Evolutionary conservation across 306 rosid species (phyloP).

Genomic region (Carpinus fangiana): DNA sequence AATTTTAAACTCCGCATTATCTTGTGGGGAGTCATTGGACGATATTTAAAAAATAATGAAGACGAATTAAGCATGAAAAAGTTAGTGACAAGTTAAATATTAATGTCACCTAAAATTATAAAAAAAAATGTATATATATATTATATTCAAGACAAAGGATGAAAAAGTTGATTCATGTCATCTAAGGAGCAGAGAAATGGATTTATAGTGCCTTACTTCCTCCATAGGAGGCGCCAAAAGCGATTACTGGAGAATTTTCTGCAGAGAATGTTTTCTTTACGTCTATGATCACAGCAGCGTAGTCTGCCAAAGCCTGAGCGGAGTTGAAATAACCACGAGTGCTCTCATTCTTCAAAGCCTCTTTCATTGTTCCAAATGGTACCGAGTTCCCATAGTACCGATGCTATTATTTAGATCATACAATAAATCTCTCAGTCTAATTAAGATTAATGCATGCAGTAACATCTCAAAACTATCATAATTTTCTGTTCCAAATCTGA

Average conservation of each 20-base stretch:
- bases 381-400: conserved; percentile 54
- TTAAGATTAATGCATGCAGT: neutral
- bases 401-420: conserved; percentile 23
- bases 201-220: conserved; percentile 44
- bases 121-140: too few species aligned
- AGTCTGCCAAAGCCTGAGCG: conserved; percentile 63
- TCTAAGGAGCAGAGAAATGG: too few species aligned
- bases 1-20: too few species aligned
- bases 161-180: too few species aligned
- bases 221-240: conserved; percentile 62
- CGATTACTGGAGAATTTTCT: conserved; percentile 47
- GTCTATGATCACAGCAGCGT: conserved; percentile 50
- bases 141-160: too few species aligned
- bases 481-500: too few species aligned
- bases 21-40: too few species aligned
- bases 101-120: neutral
- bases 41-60: neutral
- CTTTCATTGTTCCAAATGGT: conserved; percentile 40
- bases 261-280: conserved; percentile 39
- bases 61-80: neutral
- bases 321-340: conserved; percentile 49
- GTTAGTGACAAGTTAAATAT: neutral
- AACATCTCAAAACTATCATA: too few species aligned
- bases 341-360: conserved; percentile 41
- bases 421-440: neutral